Evolutionary conservation across 768 basidiomycete species (phyloP), one percentile per base, ranked within the genome.

Genomic region (Kondoa malvinella): DNA sequence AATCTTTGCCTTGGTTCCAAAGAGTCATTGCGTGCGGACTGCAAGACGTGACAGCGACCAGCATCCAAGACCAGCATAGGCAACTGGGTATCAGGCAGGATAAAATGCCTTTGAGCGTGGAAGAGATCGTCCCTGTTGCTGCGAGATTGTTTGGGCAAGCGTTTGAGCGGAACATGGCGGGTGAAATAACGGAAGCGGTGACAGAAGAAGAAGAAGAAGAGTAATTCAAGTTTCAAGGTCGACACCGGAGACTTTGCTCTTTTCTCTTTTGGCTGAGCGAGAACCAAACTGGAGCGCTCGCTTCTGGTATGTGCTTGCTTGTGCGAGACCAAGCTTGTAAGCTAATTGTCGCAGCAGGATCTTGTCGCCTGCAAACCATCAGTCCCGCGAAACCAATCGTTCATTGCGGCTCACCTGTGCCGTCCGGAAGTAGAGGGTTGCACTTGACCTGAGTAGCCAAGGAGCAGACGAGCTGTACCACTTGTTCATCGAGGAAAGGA

Each of bases 261-360:
- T n/a, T 32, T 73, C 73, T 71, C 74, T 72, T 69, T 74, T 75
- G 1, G 74, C 74, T 56, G 72, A 74, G 25, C 68, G 15, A 56
- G 69, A 67, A 0, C 94, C 94, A 78, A 99, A 99, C 74, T 97
- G 95, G 88, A 96, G 95, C 16, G 95, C 95, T 68, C 88, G 77
- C 78, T 99, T 99, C 76, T 87, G 91, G 70, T 89, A 80, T 65
- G 72, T 68, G 70, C 87, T 87, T 3, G 89, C 88, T 70, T 85
- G 83, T 1, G 82, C 77, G 57, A 96, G 79, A 0, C 92, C 92
- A n/a, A 91, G 73, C 71, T 83, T 83, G 70, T 79, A 78, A 34
- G 87, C 84, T 1, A 86, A 85, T 31, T 87, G 75, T 66, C 94
- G 79, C 65, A 97, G 74, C 58, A 99, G 75, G 77, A 87, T 81